Evolutionary conservation across 2,329 filamentous ascomycete genomes (phyloP).

Genomic region (Passalora sequoiae): DNA sequence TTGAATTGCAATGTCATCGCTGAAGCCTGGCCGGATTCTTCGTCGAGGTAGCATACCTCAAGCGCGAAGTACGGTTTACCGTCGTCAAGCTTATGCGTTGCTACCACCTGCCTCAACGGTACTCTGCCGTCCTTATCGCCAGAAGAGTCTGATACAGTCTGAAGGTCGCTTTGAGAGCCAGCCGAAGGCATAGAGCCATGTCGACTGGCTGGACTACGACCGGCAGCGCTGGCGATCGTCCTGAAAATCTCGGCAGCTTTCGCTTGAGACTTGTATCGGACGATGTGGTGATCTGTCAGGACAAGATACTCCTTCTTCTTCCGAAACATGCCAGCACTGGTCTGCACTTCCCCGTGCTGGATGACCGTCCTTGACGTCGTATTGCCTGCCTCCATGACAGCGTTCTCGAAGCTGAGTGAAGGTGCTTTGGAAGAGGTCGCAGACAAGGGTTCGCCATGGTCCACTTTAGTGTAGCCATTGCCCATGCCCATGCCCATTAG

Average conservation of each 20-base stretch:
- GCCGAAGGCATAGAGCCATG: constrained; percentile 56
- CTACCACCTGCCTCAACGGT: constrained; percentile 61
- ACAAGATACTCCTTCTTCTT: constrained; percentile 70
- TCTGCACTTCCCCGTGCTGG: constrained; percentile 66
- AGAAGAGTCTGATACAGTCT: constrained; percentile 48
- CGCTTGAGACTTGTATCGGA: constrained; percentile 63
- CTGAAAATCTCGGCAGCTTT: constrained; percentile 62
- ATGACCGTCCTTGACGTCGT: constrained; percentile 46
- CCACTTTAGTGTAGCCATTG: no score
- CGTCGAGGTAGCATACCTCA: constrained; percentile 64
- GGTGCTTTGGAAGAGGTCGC: constrained; percentile 48
- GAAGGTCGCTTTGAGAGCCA: constrained; percentile 57
- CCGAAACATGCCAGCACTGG: constrained; percentile 63
- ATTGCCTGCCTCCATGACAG: constrained; percentile 19
- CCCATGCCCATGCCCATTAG: constrained; percentile 10
- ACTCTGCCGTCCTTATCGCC: constrained; percentile 55
- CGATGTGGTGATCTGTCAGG: constrained; percentile 62
- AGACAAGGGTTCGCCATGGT: constrained; percentile 44
- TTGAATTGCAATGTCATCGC: constrained; percentile 60
- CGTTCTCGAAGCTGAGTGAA: constrained; percentile 42
- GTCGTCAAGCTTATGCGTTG: constrained; percentile 62
- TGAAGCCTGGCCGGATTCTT: constrained; percentile 56
- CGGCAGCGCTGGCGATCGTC: constrained; percentile 33
- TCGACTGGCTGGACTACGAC: constrained; percentile 44
- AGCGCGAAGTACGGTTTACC: constrained; percentile 61